Base-by-base conservation (phyloP, 352 stramenopile species). In the Pythium guiyangense region DNA sequence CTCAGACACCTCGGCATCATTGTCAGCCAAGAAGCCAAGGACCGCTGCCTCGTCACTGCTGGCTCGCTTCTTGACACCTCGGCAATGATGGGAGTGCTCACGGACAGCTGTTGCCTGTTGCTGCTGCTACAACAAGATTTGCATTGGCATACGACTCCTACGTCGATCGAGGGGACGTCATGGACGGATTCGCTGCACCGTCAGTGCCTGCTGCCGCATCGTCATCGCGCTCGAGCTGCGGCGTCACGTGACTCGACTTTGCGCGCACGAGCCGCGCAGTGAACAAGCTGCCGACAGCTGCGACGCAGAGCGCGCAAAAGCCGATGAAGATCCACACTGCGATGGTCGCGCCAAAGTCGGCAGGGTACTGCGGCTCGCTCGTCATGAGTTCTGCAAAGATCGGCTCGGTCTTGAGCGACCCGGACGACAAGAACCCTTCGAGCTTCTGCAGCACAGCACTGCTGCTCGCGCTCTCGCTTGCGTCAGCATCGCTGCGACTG, bases 301-400 rank as follows among this genome's bases (percentile, higher is more conserved):
- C 62, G 15, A 81, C 44, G 26, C 71, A 72, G n/a, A 61, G 60
- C 1, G 49, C 59, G 31, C 77, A 86, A 54, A 88, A 76, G 20
- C 70, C 67, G 10, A 90, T 64, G 48, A 86, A 90, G 31, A 82
- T 56, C 73, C 77, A 90, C 50, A 90, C 69, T 6, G 67, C 70
- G n/a, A 88, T 47, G 31, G 64, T 83, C 44, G 75, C 60, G 18
- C 64, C 70, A 18, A 79, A 50, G 56, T 57, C 76, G 26, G 63
- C 37, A 1, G 69, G 64, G 56, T 79, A 79, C 54, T 82, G 71
- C 4, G 57, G 61, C 49, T 74, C 67, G 4, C 48, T 46, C 3
- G 61, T 71, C 62, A 87, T 52, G 29, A 83, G 45, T 43, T 85
- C 69, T 4, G 69, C 70, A 49, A 73, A 71, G 49, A 88, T 55